Percentiles rank a stretch among this genome's conserved stretches.
Conservation (phyloP, 441 rosid species). For the Gossypium davidsonii region DNA sequence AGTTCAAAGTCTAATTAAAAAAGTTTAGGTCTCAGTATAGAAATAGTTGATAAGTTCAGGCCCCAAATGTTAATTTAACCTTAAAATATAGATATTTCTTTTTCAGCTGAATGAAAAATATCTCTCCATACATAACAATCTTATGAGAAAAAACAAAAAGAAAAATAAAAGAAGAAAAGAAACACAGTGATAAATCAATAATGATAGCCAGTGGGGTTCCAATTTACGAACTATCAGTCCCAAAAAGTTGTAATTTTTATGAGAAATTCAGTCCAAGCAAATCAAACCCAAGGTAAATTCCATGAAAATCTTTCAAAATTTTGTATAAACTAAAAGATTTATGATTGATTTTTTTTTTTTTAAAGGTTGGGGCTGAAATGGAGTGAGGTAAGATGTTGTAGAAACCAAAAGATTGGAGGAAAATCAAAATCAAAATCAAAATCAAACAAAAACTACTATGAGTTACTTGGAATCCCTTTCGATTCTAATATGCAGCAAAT, state of each 20-base stretch:
- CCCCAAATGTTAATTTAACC: too few species aligned
- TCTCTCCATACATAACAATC: background rate
- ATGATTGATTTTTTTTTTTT: background rate
- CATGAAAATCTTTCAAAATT: background rate
- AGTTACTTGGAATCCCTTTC: slow-evolving; percentile 44
- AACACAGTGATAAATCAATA: background rate
- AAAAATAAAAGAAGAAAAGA: background rate
- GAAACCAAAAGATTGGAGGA: background rate
- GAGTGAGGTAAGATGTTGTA: slow-evolving; percentile 27
- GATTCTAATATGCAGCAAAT: slow-evolving; percentile 38
- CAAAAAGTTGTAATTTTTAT: slow-evolving; percentile 9
- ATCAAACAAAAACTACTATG: slow-evolving; percentile 38
- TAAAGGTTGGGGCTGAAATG: slow-evolving; percentile 23
- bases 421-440: slow-evolving; percentile 17
- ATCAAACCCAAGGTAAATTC: slow-evolving; percentile 22
- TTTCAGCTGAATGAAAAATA: background rate
- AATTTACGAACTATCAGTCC: slow-evolving; percentile 15
- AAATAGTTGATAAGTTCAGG: too few species aligned
- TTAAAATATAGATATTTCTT: too few species aligned
- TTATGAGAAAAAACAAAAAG: too few species aligned
- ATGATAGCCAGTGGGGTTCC: slow-evolving; percentile 18
- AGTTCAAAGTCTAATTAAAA: too few species aligned
- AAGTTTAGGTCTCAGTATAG: too few species aligned
- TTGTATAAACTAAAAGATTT: background rate
- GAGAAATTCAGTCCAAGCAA: slow-evolving; percentile 16